Evolutionary conservation across 192 early-diverging fungal species (phyloP).

Genomic region (Funneliformis geosporum): DNA sequence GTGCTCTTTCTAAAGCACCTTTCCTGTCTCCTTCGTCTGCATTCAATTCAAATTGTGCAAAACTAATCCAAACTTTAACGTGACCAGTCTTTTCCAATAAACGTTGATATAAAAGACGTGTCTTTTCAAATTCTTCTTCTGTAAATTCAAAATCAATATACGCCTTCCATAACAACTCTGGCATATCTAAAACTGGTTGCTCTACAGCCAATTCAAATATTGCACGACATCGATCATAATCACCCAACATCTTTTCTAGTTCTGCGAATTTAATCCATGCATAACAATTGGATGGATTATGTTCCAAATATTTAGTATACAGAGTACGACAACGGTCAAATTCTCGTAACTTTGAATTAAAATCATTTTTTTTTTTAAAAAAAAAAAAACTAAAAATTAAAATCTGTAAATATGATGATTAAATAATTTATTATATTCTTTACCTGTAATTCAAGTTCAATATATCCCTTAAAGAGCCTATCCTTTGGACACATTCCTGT

Average conservation of each 20-base stretch:
- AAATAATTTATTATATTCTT: constrained; percentile 7
- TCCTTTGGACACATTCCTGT: constrained; percentile 80
- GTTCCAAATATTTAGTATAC: constrained; percentile 91
- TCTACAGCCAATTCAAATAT: constrained; percentile 90
- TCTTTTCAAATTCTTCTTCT: constrained; percentile 78
- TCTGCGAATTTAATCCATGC: constrained; percentile 99
- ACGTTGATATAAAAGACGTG: constrained; percentile 79
- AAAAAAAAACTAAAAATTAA: neutral
- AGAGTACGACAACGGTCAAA: constrained; percentile 90
- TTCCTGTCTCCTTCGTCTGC: constrained; percentile 55
- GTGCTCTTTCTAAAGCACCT: constrained; percentile 53
- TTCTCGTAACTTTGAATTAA: constrained; percentile 67
- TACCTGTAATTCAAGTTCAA: constrained; percentile 88
- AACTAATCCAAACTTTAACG: constrained; percentile 97
- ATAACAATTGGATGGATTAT: constrained; percentile 80
- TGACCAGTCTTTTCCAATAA: constrained; percentile 87
- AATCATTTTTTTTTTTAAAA: neutral
- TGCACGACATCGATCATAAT: constrained; percentile 79
- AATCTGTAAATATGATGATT: neutral
- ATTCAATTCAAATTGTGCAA: constrained; percentile 85
- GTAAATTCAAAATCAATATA: constrained; percentile 95
- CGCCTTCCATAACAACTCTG: constrained; percentile 97
- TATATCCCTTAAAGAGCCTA: constrained; percentile 93
- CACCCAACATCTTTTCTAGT: constrained; percentile 83
- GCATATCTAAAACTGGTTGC: constrained; percentile 94